Percentiles rank a stretch among this genome's conserved stretches.
Evolutionary conservation across 805 yeast species (phyloP).

Genomic region (Saccharomyces eubayanus): DNA sequence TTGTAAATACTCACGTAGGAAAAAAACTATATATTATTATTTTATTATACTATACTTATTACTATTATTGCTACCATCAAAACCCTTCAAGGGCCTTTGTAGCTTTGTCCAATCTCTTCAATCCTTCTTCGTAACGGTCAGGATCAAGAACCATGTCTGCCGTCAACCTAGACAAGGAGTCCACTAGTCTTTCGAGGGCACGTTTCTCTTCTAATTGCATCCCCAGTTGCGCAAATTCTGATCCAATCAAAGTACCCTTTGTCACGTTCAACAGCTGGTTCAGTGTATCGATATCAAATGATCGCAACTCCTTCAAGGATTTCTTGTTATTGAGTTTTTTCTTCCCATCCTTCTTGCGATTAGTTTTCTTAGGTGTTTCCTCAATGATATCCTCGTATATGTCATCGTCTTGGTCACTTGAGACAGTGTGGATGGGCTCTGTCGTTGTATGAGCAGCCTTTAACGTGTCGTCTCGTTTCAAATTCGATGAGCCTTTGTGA

Average conservation of each 20-base stretch:
- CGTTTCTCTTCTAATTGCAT: constrained; percentile 70
- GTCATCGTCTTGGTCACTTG: background rate
- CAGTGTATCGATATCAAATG: constrained; percentile 30
- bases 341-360: background rate
- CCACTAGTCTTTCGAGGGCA: constrained; percentile 76
- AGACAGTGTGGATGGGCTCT: background rate
- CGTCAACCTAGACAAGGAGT: constrained; percentile 74
- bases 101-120: constrained; percentile 71
- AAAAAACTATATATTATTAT: background rate
- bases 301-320: constrained; percentile 6
- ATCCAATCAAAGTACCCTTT: constrained; percentile 36
- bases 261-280: constrained; percentile 33
- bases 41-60: background rate
- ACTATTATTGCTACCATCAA: constrained; percentile 4
- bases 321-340: constrained; percentile 1
- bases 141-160: constrained; percentile 88
- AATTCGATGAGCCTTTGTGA: background rate
- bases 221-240: constrained; percentile 65
- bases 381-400: background rate
- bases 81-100: constrained; percentile 83
- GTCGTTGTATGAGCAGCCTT: background rate
- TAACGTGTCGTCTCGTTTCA: background rate
- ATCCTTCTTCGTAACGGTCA: constrained; percentile 69
- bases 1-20: background rate
- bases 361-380: background rate